Base-by-base conservation (phyloP, 1,284 basidiomycete species). In the Puccinia hordei region DNA sequence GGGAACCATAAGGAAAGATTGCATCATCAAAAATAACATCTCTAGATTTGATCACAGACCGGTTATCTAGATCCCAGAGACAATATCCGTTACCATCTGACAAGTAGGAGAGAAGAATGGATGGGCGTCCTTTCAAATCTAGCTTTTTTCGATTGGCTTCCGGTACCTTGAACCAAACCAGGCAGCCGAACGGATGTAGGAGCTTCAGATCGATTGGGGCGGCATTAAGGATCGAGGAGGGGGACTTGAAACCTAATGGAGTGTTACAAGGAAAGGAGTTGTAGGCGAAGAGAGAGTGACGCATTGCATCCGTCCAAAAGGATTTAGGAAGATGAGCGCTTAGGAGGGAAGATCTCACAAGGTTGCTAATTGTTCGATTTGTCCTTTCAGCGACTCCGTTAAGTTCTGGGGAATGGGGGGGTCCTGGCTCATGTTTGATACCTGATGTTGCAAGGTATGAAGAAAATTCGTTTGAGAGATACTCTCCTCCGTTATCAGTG, bases 341-440 rank as follows among this genome's bases (percentile, higher is more conserved):
- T n/a, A n/a, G n/a, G n/a, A n/a, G n/a, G n/a, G n/a, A n/a, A n/a
- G n/a, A n/a, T n/a, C n/a, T n/a, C n/a, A n/a, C n/a, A n/a, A n/a
- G n/a, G n/a, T n/a, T n/a, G n/a, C n/a, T n/a, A n/a, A n/a, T n/a
- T n/a, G n/a, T n/a, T n/a, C n/a, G n/a, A n/a, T n/a, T n/a, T n/a
- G n/a, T n/a, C n/a, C n/a, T n/a, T n/a, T n/a, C n/a, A n/a, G n/a
- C n/a, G n/a, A n/a, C 87, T 86, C 87, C 80, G 82, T 86, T 87
- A 80, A 83, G 24, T 65, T 83, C 81, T 3, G 85, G 86, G 2
- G 86, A 84, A 80, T 88, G 84, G 75, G 87, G 87, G 0, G 86
- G 83, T 17, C 85, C 86, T 22, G 85, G 82, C 63, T 85, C 82
- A 33, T 82, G 83, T 30, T 78, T 53, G 6, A 85, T 87, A 19